Base-by-base conservation (phyloP, 2,329 filamentous ascomycete genomes). In the Diplodia scrobiculata region DNA sequence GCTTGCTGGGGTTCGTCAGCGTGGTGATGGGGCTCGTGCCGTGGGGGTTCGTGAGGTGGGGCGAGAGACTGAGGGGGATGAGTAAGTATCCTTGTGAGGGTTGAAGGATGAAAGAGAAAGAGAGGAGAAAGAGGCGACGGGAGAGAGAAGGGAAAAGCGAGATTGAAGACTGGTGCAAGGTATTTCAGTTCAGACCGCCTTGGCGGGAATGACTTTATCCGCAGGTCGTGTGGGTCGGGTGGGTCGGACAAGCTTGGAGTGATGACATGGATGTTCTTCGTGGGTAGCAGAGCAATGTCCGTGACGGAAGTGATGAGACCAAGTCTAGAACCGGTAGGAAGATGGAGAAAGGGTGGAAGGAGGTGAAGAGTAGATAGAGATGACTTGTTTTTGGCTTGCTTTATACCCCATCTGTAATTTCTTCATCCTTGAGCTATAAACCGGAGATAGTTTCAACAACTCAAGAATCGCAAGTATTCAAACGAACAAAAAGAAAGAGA, bases 1-100 rank as follows among this genome's bases (percentile, higher is more conserved):
- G 73, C 10, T 69, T 80, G 32, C 71, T 80, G 25, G 79, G 74
- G 10, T 78, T 79, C 63, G 54, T 82, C 5, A 76, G 75, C 27
- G 62, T 80, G 4, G 71, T 68, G 6, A 79, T 45, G 9, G 41
- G 41, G 6, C 19, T 45, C 7, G 41, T 45, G 17, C 41, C 41
- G 17, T 45, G 73, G 69, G 69, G 48, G 25, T 66, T 66, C 25
- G 58, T 63, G 36, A n/a, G 55, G 5, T 66, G 65, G 65, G 65
- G 65, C 2, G 29, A 10, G 19, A 9, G 4, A 19, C 19, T 66
- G 45, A 60, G 64, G 54, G 47, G 45, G 14, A 53, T 32, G 64
- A 52, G 45, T 6, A 25, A n/a, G 53, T 66, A 66, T 45, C 53
- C 54, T 10, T 66, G 64, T 41, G 64, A 66, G 47, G 64, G 45